A percentile compares a stretch with the other conserved stretches of the same genome.
phyloP scores from a whole-genome alignment of 2,329 filamentous ascomycete genomes.

The Calonectria pauciramosa region DNA sequence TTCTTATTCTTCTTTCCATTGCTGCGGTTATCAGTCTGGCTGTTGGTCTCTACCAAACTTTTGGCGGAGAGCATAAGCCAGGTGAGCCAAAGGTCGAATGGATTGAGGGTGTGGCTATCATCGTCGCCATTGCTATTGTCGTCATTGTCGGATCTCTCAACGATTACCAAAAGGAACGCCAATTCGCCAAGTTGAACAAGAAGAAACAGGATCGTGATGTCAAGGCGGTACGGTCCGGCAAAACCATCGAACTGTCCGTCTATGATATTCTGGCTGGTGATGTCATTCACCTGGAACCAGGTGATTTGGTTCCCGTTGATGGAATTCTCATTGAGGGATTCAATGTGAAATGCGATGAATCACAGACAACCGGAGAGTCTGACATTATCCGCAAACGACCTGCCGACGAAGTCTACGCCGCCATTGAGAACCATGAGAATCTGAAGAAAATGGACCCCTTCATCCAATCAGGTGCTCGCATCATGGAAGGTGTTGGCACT shows the following conservation, averaged over 20 bases:
- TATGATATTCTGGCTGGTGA: constrained; percentile 79
- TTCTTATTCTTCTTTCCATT: constrained; percentile 78
- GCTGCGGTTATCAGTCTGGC: constrained; percentile 81
- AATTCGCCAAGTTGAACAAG: constrained; percentile 83
- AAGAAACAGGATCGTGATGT: constrained; percentile 84
- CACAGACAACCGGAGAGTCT: constrained; percentile 84
- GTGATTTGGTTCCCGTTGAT: constrained; percentile 81
- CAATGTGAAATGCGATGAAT: constrained; percentile 83
- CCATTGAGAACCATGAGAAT: constrained; percentile 75
- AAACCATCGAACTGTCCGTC: constrained; percentile 77
- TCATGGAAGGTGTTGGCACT: constrained; percentile 82
- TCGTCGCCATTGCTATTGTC: constrained; percentile 83
- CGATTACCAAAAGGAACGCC: constrained; percentile 84
- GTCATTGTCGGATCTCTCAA: constrained; percentile 83
- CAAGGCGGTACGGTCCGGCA: constrained; percentile 80
- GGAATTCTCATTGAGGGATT: constrained; percentile 80
- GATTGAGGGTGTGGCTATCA: constrained; percentile 87
- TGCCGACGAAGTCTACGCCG: constrained; percentile 77
- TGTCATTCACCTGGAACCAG: constrained; percentile 79
- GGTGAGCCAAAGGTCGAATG: constrained; percentile 75
- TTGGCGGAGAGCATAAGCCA: constrained; percentile 68
- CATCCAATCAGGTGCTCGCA: constrained; percentile 86
- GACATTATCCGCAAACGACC: constrained; percentile 79
- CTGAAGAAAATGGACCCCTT: constrained; percentile 84
- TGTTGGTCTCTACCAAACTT: constrained; percentile 82